phyloP scores from a whole-genome alignment of 257 asterid genomes.

The Orobanche coerulescens region DNA sequence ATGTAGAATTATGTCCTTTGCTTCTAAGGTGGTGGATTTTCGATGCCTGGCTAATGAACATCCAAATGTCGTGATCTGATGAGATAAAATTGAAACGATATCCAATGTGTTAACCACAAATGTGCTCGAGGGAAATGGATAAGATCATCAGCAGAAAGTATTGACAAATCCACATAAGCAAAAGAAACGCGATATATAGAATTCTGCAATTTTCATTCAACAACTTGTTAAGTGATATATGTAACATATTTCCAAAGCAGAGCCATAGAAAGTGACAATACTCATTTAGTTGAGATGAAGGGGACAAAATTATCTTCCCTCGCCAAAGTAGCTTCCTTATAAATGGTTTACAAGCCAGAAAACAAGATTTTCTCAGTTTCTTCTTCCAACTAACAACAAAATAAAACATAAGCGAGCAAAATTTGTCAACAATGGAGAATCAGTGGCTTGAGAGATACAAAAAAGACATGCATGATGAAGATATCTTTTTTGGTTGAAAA shows the following conservation, averaged over 20 bases:
- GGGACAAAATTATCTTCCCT: neutral
- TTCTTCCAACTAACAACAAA: neutral
- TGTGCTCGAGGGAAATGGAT: neutral
- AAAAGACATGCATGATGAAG: slow-evolving; percentile 1
- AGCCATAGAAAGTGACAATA: neutral
- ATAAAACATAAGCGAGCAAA: neutral
- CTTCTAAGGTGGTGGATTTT: slow-evolving; percentile 77
- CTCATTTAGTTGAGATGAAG: neutral
- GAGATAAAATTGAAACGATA: slow-evolving; percentile 4
- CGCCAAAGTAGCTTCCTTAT: neutral
- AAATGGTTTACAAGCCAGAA: neutral
- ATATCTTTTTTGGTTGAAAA: neutral
- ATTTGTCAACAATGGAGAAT: slow-evolving; percentile 1
- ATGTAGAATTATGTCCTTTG: slow-evolving; percentile 85
- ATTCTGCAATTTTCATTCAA: slow-evolving; percentile 6
- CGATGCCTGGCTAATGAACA: slow-evolving; percentile 93
- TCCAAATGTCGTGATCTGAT: slow-evolving; percentile 73
- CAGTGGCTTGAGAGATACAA: neutral
- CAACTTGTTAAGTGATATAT: neutral
- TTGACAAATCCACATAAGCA: slow-evolving; percentile 13
- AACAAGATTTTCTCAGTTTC: neutral
- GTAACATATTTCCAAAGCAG: slow-evolving; percentile 8
- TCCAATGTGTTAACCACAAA: neutral
- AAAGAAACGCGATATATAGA: neutral
- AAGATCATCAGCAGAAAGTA: neutral